Base-by-base conservation (phyloP, 768 basidiomycete species). In the Pholiota molesta region DNA sequence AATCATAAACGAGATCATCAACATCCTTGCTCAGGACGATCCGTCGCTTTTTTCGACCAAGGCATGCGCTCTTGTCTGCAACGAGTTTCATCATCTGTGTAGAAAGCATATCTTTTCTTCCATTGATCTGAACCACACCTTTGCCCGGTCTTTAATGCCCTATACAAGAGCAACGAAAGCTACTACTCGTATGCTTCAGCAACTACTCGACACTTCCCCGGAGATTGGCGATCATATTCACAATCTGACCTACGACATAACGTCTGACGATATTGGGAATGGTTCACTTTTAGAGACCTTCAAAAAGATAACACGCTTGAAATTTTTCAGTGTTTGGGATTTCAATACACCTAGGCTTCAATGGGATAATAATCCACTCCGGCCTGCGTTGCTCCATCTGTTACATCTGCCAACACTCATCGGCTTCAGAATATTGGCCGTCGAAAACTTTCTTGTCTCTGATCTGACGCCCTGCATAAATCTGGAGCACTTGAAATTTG, bases 321-420 rank as follows among this genome's bases (percentile, higher is more conserved):
- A 42, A 31, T 57, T 16, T 19, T 29, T 62, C 9, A 26, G 31
- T 11, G n/a, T 62, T 13, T 39, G 33, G 16, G 3, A 21, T 44
- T 17, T 7, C 17, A 19, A 13, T n/a, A 16, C 5, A 8, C 19
- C 19, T 11, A 52, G 17, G 23, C 26, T 60, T 53, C 42, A 53
- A 54, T 64, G 63, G 63, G 57, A 44, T 16, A 28, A 57, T 13
- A 56, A 60, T 37, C 23, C 49, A 21, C 21, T 64, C 10, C 59
- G 63, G 26, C 59, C 59, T 8, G 55, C 54, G 7, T 44, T 64
- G 28, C 63, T 60, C 33, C 45, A 54, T 37, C 55, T 64, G 0
- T 33, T 64, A 7, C 59, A 44, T n/a, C 54, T 56, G 52, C 63
- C 63, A 17, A 60, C 59, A n/a, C 59, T 64, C 17, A 52, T 21